A percentile compares a stretch with the other conserved stretches of the same genome.
Conservation (phyloP, 108 stramenopile species). For the Pelagomonas calceolata region DNA sequence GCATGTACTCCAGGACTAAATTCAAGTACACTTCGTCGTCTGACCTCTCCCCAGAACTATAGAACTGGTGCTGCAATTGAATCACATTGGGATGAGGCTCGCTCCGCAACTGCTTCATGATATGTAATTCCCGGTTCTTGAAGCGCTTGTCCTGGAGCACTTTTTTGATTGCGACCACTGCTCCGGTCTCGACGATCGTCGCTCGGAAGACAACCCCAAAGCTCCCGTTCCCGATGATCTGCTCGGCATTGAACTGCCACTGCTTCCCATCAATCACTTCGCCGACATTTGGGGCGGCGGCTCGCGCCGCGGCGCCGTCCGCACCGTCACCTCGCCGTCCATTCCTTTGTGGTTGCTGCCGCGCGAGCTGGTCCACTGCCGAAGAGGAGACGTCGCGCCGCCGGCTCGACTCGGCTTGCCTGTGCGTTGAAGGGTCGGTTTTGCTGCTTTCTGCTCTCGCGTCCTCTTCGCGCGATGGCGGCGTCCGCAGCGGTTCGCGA, state of each 20-base stretch:
- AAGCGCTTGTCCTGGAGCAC: slow-evolving; percentile 96
- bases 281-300: slow-evolving; percentile 1
- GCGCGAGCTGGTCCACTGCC: no score
- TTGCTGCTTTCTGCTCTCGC: no score
- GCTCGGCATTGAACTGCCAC: slow-evolving; percentile 86
- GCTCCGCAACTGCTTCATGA: slow-evolving; percentile 88
- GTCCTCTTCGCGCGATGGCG: no score
- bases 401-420: no score
- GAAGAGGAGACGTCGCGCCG: no score
- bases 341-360: no score
- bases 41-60: slow-evolving; percentile 76
- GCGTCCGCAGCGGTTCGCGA: no score
- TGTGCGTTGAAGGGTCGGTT: no score
- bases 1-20: slow-evolving; percentile 93
- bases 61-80: slow-evolving; percentile 89
- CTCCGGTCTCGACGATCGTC: slow-evolving; percentile 83
- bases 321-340: no score
- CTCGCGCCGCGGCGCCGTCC: background rate
- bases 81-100: slow-evolving; percentile 93
- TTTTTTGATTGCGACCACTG: slow-evolving; percentile 87
- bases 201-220: slow-evolving; percentile 98
- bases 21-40: slow-evolving; percentile 84
- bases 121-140: slow-evolving; percentile 96
- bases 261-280: slow-evolving; percentile 37
- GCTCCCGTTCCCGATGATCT: slow-evolving; percentile 94